phyloP scores from a whole-genome alignment of 441 rosid species.

The Adansonia rubrostipa region DNA sequence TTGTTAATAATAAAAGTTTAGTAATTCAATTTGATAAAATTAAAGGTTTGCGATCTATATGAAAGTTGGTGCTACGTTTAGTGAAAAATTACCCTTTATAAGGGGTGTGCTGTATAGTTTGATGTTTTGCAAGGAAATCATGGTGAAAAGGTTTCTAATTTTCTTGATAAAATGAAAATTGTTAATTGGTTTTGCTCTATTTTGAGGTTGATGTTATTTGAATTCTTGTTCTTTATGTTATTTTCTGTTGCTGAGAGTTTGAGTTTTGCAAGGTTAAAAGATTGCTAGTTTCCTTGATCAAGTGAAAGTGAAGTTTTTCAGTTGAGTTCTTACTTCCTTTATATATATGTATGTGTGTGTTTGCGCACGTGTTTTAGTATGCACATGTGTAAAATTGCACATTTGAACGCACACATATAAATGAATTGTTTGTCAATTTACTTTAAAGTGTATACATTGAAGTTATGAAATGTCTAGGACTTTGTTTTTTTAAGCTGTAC shows the following conservation, averaged over 20 bases:
- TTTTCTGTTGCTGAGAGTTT: background rate
- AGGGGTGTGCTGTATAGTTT: background rate
- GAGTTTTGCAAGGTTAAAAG: background rate
- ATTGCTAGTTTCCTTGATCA: background rate
- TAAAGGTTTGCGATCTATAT: too few relatives aligned
- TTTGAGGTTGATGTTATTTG: conserved; percentile 5
- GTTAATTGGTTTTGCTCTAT: background rate
- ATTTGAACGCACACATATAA: too few relatives aligned
- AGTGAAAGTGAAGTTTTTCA: background rate
- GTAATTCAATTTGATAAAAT: too few relatives aligned
- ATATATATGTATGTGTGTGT: background rate
- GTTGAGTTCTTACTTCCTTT: background rate
- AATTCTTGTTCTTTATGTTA: background rate
- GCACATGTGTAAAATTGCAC: too few relatives aligned
- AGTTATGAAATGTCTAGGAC: background rate
- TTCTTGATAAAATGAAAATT: background rate
- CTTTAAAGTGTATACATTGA: background rate
- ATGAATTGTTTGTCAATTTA: background rate
- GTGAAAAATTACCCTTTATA: too few relatives aligned
- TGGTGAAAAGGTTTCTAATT: background rate
- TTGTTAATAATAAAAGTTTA: too few relatives aligned
- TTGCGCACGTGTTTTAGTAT: background rate
- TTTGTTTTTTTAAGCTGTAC: background rate
- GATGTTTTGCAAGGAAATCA: background rate
- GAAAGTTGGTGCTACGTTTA: too few relatives aligned